Evolutionary conservation across 2,329 filamentous ascomycete genomes (phyloP).

Genomic region (Chrysoporthe austroafricana): DNA sequence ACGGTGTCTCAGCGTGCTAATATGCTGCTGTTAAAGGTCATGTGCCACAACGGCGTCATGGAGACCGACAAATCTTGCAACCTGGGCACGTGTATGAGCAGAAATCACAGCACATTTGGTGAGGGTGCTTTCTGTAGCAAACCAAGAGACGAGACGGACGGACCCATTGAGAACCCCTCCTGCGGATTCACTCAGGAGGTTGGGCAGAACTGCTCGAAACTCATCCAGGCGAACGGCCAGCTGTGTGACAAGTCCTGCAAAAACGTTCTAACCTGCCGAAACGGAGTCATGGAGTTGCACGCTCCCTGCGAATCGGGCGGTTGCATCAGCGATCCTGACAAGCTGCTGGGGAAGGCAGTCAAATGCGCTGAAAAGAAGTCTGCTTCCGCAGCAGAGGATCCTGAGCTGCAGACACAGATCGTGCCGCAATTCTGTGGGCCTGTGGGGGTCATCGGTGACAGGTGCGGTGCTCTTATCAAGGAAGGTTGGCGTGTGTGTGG

Average conservation of each 20-base stretch:
- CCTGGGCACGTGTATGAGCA: not conserved
- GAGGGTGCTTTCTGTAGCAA: slow-evolving; percentile 1
- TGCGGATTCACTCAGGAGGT: slow-evolving; percentile 2
- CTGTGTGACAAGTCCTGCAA: slow-evolving; percentile 1
- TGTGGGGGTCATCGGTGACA: not conserved
- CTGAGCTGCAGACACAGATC: not conserved
- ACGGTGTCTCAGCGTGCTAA: not conserved
- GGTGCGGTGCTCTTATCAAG: not conserved
- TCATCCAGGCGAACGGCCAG: not conserved
- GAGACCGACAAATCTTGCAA: not conserved
- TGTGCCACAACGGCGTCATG: slow-evolving; percentile 1
- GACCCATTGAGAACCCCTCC: not conserved
- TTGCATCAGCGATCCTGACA: too few relatives aligned
- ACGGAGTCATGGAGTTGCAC: too few relatives aligned
- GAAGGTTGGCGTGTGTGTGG: not conserved
- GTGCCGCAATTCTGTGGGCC: not conserved
- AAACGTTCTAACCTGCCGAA: not conserved
- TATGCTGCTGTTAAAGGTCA: not conserved
- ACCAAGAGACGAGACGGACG: not conserved
- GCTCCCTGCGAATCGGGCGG: too few relatives aligned
- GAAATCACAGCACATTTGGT: not conserved
- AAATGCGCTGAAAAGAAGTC: too few relatives aligned
- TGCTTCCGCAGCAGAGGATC: not conserved
- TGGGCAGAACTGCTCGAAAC: not conserved
- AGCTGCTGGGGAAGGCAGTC: too few relatives aligned